phyloP scores from a whole-genome alignment of 345 rosid species.

The Anastatica hierochuntica region DNA sequence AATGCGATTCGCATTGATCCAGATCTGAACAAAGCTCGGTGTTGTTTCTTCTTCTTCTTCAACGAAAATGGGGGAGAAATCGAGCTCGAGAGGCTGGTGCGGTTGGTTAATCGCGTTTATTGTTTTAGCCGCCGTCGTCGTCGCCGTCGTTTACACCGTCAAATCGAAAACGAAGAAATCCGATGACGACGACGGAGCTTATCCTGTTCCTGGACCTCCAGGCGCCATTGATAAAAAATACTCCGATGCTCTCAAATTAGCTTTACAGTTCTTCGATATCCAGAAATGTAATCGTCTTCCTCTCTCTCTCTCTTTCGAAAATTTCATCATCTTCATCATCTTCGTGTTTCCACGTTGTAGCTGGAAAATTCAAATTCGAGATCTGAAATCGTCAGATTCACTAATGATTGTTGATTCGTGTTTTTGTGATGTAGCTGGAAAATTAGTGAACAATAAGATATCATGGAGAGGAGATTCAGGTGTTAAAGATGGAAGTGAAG shows the following conservation, averaged over 20 bases:
- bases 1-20: slow-evolving; percentile 10
- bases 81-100: slow-evolving; percentile 44
- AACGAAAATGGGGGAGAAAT: slow-evolving; percentile 52
- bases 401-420: not conserved
- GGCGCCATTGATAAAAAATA: slow-evolving; percentile 77
- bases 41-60: not conserved
- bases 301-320: not conserved
- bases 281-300: slow-evolving; percentile 51
- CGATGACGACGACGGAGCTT: slow-evolving; percentile 19
- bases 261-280: slow-evolving; percentile 82
- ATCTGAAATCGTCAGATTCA: too few species aligned
- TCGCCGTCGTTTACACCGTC: slow-evolving; percentile 53
- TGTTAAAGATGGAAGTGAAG: slow-evolving; percentile 63
- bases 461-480: slow-evolving; percentile 94
- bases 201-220: slow-evolving; percentile 78
- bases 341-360: slow-evolving; percentile 7
- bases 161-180: slow-evolving; percentile 40
- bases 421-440: slow-evolving; percentile 51
- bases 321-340: too few species aligned
- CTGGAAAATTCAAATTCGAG: not conserved
- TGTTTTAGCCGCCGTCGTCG: slow-evolving; percentile 34
- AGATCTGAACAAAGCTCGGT: slow-evolving; percentile 1
- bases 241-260: slow-evolving; percentile 62
- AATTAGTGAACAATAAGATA: slow-evolving; percentile 49
- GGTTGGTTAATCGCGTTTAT: slow-evolving; percentile 65